These are phyloP conservation scores for Penicillium hordei DNA, from an alignment of 2,329 filamentous ascomycete species.

Conservation along the genomic window DNA sequence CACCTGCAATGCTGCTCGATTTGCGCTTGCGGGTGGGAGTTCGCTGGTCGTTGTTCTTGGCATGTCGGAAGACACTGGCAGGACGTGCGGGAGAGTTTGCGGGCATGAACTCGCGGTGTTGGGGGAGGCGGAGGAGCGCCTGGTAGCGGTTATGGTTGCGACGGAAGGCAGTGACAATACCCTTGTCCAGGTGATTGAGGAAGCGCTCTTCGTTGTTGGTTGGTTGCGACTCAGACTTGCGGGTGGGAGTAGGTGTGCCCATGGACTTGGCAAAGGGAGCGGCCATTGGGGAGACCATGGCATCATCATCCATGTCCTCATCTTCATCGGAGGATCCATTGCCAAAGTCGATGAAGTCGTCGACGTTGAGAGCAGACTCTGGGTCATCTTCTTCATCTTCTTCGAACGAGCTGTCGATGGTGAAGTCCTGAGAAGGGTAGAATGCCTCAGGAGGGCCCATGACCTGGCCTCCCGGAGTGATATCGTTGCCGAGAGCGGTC, in stretches of 20 bases:
- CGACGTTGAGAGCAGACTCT: constrained; percentile 60
- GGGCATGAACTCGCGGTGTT: constrained; percentile 47
- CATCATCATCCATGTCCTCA: constrained; percentile 50
- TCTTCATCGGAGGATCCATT: constrained; percentile 61
- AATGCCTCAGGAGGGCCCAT: constrained; percentile 74
- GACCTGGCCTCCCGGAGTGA: constrained; percentile 57
- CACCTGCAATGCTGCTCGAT: constrained; percentile 37
- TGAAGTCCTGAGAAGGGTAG: constrained; percentile 63
- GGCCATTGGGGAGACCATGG: constrained; percentile 46
- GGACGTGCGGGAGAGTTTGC: constrained; percentile 45
- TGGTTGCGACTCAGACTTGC: constrained; percentile 31
- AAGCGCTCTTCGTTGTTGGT: constrained; percentile 50
- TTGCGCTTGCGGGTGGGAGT: constrained; percentile 45
- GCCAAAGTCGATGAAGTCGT: constrained; percentile 71
- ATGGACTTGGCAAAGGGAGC: constrained; percentile 43
- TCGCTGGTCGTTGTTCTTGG: constrained; percentile 40
- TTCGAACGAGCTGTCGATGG: constrained; percentile 59
- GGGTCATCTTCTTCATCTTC: constrained; percentile 66
- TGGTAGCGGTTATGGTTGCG: constrained; percentile 55
- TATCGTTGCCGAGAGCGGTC: constrained; percentile 61
- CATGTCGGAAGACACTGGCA: constrained; percentile 46
- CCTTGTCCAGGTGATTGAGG: constrained; percentile 66
- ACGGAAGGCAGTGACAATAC: constrained; percentile 76
- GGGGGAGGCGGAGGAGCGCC: constrained; percentile 49
- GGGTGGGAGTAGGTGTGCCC: constrained; percentile 39